Evolutionary conservation across 1,284 basidiomycete genomes (phyloP), one percentile per base, ranked within the genome.

Genomic region (Salmacisia buchloeana): DNA sequence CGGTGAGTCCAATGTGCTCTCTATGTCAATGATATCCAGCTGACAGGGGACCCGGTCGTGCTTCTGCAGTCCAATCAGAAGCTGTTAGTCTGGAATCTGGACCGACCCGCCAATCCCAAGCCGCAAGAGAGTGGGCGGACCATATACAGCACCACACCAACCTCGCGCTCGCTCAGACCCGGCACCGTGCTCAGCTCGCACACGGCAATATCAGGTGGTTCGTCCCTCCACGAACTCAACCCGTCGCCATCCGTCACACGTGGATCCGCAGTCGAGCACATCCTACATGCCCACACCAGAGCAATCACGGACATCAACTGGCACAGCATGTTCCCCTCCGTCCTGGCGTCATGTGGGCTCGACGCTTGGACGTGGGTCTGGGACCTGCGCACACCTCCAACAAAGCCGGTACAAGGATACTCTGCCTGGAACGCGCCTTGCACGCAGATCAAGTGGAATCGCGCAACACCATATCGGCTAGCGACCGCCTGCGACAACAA

Each of bases 31-130:
- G n/a, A 27, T 18, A 38, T 9, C 18, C 18, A 21, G 15, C 39
- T 43, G 39, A 43, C 18, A 4, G 5, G 18, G 18, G 6, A 5
- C 18, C 23, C 46, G 10, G 7, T n/a, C 5, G 23, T 27, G 1
- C 46, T 27, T 10, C 49, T 33, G 2, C 63, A 74, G 0, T 94
- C 91, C 0, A 91, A 90, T 57, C 92, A 97, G 80, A 96, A 97
- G 80, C 85, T 97, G 83, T 84, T 98, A 5, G 91, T 98, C 65
- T 98, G 94, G 94, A 97, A 98, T 76, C 84, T 98, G 1, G 83
- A 85, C 41, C 62, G 77, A 3, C 75, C 75, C 10, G 54, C 54
- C n/a, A 58, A 39, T 23, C 35, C 56, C 18, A 10, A 34, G 21
- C 7, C 18, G 27, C 36, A 35, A 21, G 23, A 23, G 1, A 58